Evolutionary conservation across 495 filamentous ascomycete genomes (phyloP), one percentile per base, ranked within the genome.

Genomic region (Penicillium tannophilum): DNA sequence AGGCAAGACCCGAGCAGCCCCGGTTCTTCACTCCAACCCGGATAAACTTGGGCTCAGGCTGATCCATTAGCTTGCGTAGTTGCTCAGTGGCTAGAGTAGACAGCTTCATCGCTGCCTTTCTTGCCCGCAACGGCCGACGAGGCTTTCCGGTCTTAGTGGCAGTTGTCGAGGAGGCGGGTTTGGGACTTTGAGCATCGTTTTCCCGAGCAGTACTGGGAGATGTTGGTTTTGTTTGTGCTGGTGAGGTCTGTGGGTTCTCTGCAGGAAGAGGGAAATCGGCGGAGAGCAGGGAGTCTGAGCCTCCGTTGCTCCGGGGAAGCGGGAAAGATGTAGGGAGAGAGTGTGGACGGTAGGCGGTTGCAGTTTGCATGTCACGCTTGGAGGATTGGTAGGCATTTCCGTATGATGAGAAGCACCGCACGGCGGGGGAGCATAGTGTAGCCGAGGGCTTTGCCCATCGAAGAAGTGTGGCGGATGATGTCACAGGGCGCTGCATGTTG

Each of bases 1-100:
- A 98, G n/a, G 93, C 88, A 61, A 97, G 77, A 35, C 94, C 94
- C 8, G 92, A 97, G 70, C 94, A 98, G n/a, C 94, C 95, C 35
- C 89, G 83, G 71, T 96, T 97, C 75, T 90, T 92, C 28, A 98
- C 93, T 1, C 95, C 93, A 1, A 98, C 89, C 55, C 93, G 88
- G 61, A 98, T 96, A 55, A 95, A 79, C 74, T 96, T 95, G 1
- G 93, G 92, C 1, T 91, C 84, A 0, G 94, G 95, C 65, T 90
- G 87, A 36, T 88, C 78, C 31, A 97, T 83, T 31, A 98, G 74
- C 16, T 75, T 79, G 54, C 83, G 84, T 26, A 98, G 82, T 49
- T 93, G 91, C 24, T 85, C 76, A 8, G 92, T 87, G 2, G 94
- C 94, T 3, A 83, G 64, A 0, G 90, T 79, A 0, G 93, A 92